A percentile compares a stretch with the other conserved stretches of the same genome.
Conservation (phyloP, 192 early-diverging fungal species). For the Irineochytrium annulatum region DNA sequence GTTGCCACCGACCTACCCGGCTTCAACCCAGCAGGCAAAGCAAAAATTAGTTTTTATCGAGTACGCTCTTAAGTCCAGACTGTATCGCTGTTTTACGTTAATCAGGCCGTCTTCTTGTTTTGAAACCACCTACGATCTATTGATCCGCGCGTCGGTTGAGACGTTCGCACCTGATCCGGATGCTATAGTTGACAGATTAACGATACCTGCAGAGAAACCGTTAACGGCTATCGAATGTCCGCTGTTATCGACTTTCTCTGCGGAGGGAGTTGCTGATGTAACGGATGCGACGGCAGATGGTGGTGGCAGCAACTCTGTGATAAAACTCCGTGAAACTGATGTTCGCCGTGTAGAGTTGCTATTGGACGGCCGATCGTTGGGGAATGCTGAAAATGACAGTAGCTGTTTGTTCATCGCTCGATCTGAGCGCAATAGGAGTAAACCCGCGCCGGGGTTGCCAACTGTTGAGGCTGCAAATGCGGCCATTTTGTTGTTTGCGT, state of each 20-base stretch:
- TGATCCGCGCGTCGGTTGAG: slow-evolving; percentile 33
- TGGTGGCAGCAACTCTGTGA: no score
- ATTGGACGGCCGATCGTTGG: slow-evolving; percentile 1
- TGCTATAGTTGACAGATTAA: slow-evolving; percentile 10
- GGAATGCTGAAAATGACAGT: slow-evolving; percentile 5
- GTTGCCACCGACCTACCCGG: slow-evolving; percentile 46
- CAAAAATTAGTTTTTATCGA: background rate
- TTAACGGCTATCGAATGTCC: no score
- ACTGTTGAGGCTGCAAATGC: slow-evolving; percentile 66
- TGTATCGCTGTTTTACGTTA: slow-evolving; percentile 68
- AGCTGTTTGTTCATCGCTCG: no score
- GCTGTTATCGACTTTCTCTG: no score
- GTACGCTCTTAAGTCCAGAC: background rate
- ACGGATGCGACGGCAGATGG: no score
- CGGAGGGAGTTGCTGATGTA: no score
- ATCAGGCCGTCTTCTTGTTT: slow-evolving; percentile 52
- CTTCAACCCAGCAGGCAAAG: background rate
- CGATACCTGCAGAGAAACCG: no score
- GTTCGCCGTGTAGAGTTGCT: background rate
- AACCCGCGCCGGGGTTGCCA: slow-evolving; percentile 20
- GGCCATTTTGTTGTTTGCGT: slow-evolving; percentile 72
- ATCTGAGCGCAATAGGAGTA: no score
- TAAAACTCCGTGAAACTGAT: no score
- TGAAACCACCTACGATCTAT: slow-evolving; percentile 34
- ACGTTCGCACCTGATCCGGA: slow-evolving; percentile 50